These are phyloP conservation scores for Stagonosporopsis rhizophila DNA, from an alignment of 2,329 filamentous ascomycete species.

Conservation along the genomic window DNA sequence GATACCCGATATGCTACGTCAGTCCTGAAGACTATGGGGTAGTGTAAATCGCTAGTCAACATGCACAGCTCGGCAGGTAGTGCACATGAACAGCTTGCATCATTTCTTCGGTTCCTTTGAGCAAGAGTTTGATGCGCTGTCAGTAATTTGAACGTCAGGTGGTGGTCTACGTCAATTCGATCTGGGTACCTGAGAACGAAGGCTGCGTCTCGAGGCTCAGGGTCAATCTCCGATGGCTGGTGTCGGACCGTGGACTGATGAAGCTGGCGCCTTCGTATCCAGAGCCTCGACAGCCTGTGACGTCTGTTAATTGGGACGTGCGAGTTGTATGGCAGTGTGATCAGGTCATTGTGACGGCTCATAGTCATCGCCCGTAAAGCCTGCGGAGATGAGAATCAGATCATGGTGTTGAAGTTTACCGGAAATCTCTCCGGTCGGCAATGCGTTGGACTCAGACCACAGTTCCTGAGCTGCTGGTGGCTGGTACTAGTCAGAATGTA, in stretches of 20 bases:
- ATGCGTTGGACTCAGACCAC: background rate
- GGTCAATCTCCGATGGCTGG: background rate
- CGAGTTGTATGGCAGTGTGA: background rate
- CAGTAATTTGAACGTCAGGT: background rate
- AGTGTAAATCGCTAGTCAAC: background rate
- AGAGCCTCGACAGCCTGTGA: background rate
- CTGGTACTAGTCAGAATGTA: constrained; percentile 9
- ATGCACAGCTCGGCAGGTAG: background rate
- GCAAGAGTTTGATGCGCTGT: background rate
- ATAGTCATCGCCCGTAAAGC: background rate
- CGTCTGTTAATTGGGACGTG: background rate
- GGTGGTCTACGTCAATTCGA: background rate
- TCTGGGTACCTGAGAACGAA: background rate
- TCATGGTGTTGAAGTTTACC: background rate
- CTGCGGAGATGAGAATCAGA: background rate
- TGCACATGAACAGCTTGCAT: constrained; percentile 13
- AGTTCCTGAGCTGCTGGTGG: background rate
- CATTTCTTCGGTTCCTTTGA: constrained; percentile 5
- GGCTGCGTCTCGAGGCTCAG: background rate
- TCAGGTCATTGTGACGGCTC: background rate
- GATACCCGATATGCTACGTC: constrained; percentile 10
- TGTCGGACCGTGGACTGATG: background rate
- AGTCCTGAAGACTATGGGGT: background rate
- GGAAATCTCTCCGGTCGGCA: constrained; percentile 10
- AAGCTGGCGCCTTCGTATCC: background rate